These are phyloP conservation scores for Blechomonas ayalai DNA, from an alignment of 208 protist species.

Conservation along the genomic window DNA sequence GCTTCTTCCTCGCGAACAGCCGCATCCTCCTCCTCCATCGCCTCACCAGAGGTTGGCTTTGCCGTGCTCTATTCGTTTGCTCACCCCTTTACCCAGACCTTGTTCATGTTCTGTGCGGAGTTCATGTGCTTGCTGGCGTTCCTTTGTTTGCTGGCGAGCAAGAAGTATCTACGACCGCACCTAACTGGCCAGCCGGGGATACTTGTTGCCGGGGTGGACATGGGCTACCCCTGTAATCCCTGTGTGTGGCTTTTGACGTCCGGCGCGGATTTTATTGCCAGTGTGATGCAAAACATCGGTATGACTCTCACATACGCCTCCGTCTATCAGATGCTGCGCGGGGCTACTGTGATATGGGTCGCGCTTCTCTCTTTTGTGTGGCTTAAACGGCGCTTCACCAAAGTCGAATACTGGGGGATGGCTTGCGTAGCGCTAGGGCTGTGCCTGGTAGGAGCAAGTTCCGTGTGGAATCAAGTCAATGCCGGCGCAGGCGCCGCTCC, in stretches of 20 bases:
- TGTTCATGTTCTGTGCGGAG: conserved; percentile 83
- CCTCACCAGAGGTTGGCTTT: neutral
- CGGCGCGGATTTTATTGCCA: conserved; percentile 76
- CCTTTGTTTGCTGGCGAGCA: conserved; percentile 15
- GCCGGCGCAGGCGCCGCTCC: conserved; percentile 1
- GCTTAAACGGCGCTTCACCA: conserved; percentile 49
- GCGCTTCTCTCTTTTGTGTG: conserved; percentile 79
- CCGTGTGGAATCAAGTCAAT: conserved; percentile 7
- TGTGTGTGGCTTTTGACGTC: conserved; percentile 53
- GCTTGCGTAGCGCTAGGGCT: conserved; percentile 43
- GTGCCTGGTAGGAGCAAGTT: conserved; percentile 60
- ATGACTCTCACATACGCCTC: conserved; percentile 83
- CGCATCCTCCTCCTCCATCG: conserved; percentile 1
- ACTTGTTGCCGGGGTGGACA: conserved; percentile 23
- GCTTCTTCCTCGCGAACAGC: neutral
- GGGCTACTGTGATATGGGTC: conserved; percentile 85
- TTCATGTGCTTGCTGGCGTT: conserved; percentile 54
- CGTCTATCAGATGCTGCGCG: conserved; percentile 92
- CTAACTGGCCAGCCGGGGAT: neutral
- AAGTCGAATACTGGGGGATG: conserved; percentile 66
- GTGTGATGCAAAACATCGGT: conserved; percentile 82
- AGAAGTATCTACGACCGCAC: conserved; percentile 10
- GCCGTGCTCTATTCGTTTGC: conserved; percentile 42
- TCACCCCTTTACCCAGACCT: conserved; percentile 73
- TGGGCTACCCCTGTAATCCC: conserved; percentile 39